Conservation (phyloP, 1,139 yeast genomes). For the Meyerozyma sp. region DNA sequence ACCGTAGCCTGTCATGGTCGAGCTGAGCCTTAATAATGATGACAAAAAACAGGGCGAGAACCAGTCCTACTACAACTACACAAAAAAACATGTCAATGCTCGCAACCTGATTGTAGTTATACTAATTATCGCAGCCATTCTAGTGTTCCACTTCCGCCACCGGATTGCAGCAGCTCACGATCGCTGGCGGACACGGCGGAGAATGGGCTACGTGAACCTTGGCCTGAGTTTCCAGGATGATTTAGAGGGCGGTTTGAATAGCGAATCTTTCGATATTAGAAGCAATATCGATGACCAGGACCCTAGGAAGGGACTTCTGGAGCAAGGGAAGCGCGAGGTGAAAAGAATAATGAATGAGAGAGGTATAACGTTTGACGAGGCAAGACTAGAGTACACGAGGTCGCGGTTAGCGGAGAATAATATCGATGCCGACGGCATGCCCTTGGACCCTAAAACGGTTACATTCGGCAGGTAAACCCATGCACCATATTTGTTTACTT, state of each 20-base stretch:
- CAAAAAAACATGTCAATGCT: constrained; percentile 1
- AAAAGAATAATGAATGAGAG: constrained; percentile 47
- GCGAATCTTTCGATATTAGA: constrained; percentile 52
- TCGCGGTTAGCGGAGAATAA: constrained; percentile 44
- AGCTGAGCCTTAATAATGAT: neutral
- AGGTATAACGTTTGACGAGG: constrained; percentile 60
- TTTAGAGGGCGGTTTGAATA: constrained; percentile 59
- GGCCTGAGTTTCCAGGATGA: constrained; percentile 48
- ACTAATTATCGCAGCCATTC: constrained; percentile 4
- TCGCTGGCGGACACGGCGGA: constrained; percentile 17
- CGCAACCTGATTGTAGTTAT: constrained; percentile 3
- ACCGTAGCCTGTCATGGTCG: neutral
- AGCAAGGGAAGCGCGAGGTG: constrained; percentile 47
- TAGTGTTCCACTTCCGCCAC: constrained; percentile 12
- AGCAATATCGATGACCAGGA: constrained; percentile 47
- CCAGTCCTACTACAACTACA: constrained; percentile 1
- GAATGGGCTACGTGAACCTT: constrained; percentile 16
- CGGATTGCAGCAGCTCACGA: constrained; percentile 12
- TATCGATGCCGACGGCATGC: constrained; percentile 43
- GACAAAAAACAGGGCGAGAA: neutral
- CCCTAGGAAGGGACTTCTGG: constrained; percentile 57
- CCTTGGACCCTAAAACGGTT: constrained; percentile 45
- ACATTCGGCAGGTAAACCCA: constrained; percentile 18
- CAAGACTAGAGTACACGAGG: constrained; percentile 51
- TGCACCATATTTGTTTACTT: constrained; percentile 1